These are phyloP conservation scores for Blastosporella zonata DNA, from an alignment of 1,284 basidiomycete genomes.

Conservation along the genomic window DNA sequence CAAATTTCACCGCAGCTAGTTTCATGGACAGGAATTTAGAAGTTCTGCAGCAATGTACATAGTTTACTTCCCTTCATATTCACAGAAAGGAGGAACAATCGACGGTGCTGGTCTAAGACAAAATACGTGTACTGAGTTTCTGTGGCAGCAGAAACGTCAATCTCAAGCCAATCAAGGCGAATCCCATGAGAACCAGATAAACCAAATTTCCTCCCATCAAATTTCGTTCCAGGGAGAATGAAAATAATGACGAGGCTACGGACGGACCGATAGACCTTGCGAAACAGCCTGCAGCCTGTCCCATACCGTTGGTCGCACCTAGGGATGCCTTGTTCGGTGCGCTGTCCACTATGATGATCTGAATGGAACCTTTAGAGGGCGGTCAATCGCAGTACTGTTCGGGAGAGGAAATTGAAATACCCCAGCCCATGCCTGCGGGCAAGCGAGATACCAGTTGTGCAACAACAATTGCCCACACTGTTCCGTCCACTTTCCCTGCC, in stretches of 20 bases:
- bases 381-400: constrained; percentile 2
- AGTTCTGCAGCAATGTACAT: too few species aligned
- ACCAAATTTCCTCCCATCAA: constrained; percentile 31
- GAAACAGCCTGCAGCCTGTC: constrained; percentile 48
- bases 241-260: constrained; percentile 33
- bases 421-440: constrained; percentile 28
- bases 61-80: too few species aligned
- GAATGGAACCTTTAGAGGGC: constrained; percentile 27
- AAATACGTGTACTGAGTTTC: constrained; percentile 6
- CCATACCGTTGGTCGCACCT: constrained; percentile 52
- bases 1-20: too few species aligned
- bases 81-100: too few species aligned
- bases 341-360: constrained; percentile 32
- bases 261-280: constrained; percentile 50
- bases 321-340: constrained; percentile 34
- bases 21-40: too few species aligned
- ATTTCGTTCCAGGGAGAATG: constrained; percentile 29
- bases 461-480: constrained; percentile 27
- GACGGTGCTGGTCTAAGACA: neutral
- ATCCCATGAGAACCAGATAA: constrained; percentile 27
- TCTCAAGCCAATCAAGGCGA: constrained; percentile 24
- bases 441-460: constrained; percentile 27
- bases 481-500: constrained; percentile 26
- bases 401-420: constrained; percentile 20
- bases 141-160: constrained; percentile 23